Percentiles rank a stretch among this genome's conserved stretches.
phyloP scores from a whole-genome alignment of 805 yeast genomes.

The Kuraishia hungarica region DNA sequence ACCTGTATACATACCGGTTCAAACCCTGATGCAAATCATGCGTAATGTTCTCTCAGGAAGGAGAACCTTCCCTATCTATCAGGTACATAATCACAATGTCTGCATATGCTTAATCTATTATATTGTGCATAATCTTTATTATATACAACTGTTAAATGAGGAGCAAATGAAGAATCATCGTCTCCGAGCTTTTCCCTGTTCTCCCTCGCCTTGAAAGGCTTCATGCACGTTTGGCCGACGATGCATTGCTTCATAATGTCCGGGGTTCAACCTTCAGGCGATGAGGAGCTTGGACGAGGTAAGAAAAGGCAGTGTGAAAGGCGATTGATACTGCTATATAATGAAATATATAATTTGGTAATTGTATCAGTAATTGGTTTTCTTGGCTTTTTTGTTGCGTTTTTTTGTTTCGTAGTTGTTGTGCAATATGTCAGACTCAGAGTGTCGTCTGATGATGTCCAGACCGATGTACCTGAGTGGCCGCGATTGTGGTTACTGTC shows the following conservation, averaged over 20 bases:
- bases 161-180: no score
- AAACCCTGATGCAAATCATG: background rate
- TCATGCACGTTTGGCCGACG: no score
- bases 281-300: no score
- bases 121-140: background rate
- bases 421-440: background rate
- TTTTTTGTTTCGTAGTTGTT: background rate
- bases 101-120: background rate
- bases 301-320: no score
- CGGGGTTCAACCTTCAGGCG: no score
- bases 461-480: slow-evolving; percentile 5
- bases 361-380: no score
- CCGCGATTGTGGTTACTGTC: slow-evolving; percentile 70
- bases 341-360: no score
- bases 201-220: no score
- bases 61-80: background rate
- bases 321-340: no score
- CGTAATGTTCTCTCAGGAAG: background rate
- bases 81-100: background rate
- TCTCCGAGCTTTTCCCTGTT: no score
- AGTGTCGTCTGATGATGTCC: background rate
- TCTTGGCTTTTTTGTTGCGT: background rate
- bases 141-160: no score
- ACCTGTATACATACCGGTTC: background rate
- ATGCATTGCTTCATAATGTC: no score